These are phyloP conservation scores for Leccinum subrobustum DNA, from an alignment of 1,284 basidiomycete genomes.

Conservation along the genomic window DNA sequence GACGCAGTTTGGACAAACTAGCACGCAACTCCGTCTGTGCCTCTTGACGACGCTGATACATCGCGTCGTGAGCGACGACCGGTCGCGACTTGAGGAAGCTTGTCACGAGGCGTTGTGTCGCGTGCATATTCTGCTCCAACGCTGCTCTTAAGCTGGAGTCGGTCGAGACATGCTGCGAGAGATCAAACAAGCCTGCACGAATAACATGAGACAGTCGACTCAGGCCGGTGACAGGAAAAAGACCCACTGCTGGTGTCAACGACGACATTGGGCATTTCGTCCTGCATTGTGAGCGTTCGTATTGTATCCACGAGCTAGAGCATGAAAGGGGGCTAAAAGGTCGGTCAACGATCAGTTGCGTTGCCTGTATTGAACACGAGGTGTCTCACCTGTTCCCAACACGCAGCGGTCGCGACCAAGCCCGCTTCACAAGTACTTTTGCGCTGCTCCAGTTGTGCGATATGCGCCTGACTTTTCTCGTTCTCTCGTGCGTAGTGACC, in stretches of 20 bases:
- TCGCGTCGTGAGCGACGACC: slow-evolving; percentile 23
- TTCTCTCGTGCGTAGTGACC: slow-evolving; percentile 84
- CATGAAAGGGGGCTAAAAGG: not conserved
- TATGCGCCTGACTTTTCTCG: slow-evolving; percentile 65
- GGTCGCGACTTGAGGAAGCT: slow-evolving; percentile 52
- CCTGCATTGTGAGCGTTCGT: slow-evolving; percentile 56
- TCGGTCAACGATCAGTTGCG: slow-evolving; percentile 4
- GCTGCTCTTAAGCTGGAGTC: slow-evolving; percentile 49
- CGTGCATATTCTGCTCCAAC: slow-evolving; percentile 54
- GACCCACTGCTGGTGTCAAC: slow-evolving; percentile 46
- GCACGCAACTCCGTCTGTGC: slow-evolving; percentile 58
- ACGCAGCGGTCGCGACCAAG: slow-evolving; percentile 81
- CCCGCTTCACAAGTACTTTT: slow-evolving; percentile 76
- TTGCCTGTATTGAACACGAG: not conserved
- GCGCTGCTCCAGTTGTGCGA: slow-evolving; percentile 72
- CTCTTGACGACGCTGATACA: slow-evolving; percentile 48
- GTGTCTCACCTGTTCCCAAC: slow-evolving; percentile 78
- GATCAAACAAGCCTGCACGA: slow-evolving; percentile 44
- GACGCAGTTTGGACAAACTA: slow-evolving; percentile 1
- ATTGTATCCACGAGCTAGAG: slow-evolving; percentile 67
- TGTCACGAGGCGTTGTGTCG: slow-evolving; percentile 59
- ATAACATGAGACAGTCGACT: not conserved
- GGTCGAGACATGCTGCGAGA: slow-evolving; percentile 51
- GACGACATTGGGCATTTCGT: slow-evolving; percentile 47
- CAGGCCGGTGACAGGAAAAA: not conserved